Evolutionary conservation across 345 rosid genomes (phyloP).

Genomic region (Gossypium rotundifolium): DNA sequence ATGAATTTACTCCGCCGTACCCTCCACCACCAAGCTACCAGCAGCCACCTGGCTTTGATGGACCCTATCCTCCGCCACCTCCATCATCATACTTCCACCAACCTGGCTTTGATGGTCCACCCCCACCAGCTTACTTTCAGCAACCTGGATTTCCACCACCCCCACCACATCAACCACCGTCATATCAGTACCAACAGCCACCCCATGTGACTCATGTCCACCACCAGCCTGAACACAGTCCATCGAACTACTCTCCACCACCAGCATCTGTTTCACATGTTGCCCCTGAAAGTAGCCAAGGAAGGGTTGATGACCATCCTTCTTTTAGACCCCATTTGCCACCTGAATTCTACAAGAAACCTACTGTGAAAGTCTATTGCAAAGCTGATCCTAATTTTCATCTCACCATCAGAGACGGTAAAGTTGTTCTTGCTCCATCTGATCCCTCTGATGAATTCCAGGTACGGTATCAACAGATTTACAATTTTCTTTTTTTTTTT

Average conservation of each 20-base stretch:
- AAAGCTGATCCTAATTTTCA: slow-evolving; percentile 54
- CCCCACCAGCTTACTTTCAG: slow-evolving; percentile 21
- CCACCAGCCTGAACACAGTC: slow-evolving; percentile 15
- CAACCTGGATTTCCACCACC: slow-evolving; percentile 18
- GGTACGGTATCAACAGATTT: slow-evolving; percentile 21
- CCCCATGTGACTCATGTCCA: slow-evolving; percentile 37
- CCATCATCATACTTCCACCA: not conserved
- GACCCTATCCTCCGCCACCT: slow-evolving; percentile 25
- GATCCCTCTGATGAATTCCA: slow-evolving; percentile 56
- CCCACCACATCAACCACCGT: not conserved
- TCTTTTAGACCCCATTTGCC: slow-evolving; percentile 33
- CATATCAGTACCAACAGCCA: not conserved
- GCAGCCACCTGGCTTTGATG: slow-evolving; percentile 18
- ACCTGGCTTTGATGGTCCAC: slow-evolving; percentile 22
- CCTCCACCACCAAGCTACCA: slow-evolving; percentile 19
- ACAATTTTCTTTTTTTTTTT: not conserved
- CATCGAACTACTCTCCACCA: slow-evolving; percentile 6
- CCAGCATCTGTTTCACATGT: slow-evolving; percentile 24
- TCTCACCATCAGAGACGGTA: slow-evolving; percentile 54
- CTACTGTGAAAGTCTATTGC: slow-evolving; percentile 49
- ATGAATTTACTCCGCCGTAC: not conserved
- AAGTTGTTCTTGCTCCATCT: slow-evolving; percentile 54
- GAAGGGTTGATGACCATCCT: slow-evolving; percentile 19
- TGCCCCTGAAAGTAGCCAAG: slow-evolving; percentile 28
- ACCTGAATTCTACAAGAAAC: slow-evolving; percentile 40